Evolutionary conservation across 805 yeast genomes (phyloP), one percentile per base, ranked within the genome.

Genomic region (Spathaspora hagerdaliae): DNA sequence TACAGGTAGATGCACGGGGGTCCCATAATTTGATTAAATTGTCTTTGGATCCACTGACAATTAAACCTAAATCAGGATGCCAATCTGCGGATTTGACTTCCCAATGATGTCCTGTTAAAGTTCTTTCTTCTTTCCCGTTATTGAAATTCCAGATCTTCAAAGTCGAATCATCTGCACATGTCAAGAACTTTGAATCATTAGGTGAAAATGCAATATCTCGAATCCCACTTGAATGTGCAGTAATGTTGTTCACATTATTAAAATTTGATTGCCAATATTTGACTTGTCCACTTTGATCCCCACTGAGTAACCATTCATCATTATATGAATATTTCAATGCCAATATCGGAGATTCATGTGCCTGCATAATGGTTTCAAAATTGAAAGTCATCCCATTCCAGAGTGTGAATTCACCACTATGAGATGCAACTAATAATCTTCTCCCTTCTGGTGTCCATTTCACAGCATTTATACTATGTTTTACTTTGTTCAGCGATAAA

Each of bases 241-340:
- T 59, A 31, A 82, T 63, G 27, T 87, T 84, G 61, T 92, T 90
- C 39, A 95, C 97, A 71, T 94, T 92, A 67, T 94, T 94, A 72
- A 94, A 88, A 65, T 94, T 94, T 5, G 97, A 96, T 67, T 91
- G 98, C 99, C 99, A 94, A 59, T 86, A 92, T 69, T 94, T 94
- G 57, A 94, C 78, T 6, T 76, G 73, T 26, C 99, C 99, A 46
- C 85, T 90, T 56, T 90, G 92, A 67, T 94, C 98, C 33, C 96
- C 97, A 59, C 95, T 84, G 24, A 94, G 71, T 49, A 94, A 75
- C 98, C 98, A 94, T 51, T 91, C 97, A 50, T 89, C 97, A 49
- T 85, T 83, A 62, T 89, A 95, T 6, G 94, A 83, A 66, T 92
- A 94, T 52, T 79, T 77, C 58, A 89, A 69, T 1, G 92, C 74